phyloP scores from a whole-genome alignment of 352 stramenopile genomes.

The Phytophthora sojae region DNA sequence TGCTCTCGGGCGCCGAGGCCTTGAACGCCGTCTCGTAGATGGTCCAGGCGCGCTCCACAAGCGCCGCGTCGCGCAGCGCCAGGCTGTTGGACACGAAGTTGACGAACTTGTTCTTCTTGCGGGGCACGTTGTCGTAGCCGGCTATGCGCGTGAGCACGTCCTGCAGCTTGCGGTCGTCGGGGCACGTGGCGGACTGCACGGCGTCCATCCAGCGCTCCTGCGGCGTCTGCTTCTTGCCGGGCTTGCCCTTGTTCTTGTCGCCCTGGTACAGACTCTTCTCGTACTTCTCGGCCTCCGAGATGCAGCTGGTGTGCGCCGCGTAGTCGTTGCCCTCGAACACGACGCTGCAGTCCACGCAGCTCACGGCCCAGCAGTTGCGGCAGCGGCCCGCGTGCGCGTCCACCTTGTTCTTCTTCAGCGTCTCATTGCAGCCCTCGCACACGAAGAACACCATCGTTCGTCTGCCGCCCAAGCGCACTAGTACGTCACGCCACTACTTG shows the following conservation, averaged over 20 bases:
- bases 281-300: slow-evolving; percentile 96
- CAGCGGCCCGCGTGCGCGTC: slow-evolving; percentile 87
- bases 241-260: slow-evolving; percentile 62
- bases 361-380: slow-evolving; percentile 91
- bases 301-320: slow-evolving; percentile 90
- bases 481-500: background rate
- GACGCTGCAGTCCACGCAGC: slow-evolving; percentile 94
- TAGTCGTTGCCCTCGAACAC: slow-evolving; percentile 93
- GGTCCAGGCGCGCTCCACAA: slow-evolving; percentile 73
- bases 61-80: slow-evolving; percentile 48
- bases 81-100: slow-evolving; percentile 93
- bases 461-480: background rate
- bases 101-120: slow-evolving; percentile 94
- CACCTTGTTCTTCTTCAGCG: slow-evolving; percentile 96
- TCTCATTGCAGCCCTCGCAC: slow-evolving; percentile 91
- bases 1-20: slow-evolving; percentile 33
- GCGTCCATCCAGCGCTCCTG: slow-evolving; percentile 90
- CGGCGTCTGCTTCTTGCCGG: slow-evolving; percentile 79
- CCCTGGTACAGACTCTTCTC: slow-evolving; percentile 88
- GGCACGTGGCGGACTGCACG: slow-evolving; percentile 61
- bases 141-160: slow-evolving; percentile 80
- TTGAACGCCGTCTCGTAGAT: slow-evolving; percentile 80
- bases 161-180: slow-evolving; percentile 63
- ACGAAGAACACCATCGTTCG: slow-evolving; percentile 86
- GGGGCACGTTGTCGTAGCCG: slow-evolving; percentile 91